A percentile compares a stretch with the other conserved stretches of the same genome.
phyloP scores from a whole-genome alignment of 2,329 filamentous ascomycete species.

The Paecilomyces variotii region DNA sequence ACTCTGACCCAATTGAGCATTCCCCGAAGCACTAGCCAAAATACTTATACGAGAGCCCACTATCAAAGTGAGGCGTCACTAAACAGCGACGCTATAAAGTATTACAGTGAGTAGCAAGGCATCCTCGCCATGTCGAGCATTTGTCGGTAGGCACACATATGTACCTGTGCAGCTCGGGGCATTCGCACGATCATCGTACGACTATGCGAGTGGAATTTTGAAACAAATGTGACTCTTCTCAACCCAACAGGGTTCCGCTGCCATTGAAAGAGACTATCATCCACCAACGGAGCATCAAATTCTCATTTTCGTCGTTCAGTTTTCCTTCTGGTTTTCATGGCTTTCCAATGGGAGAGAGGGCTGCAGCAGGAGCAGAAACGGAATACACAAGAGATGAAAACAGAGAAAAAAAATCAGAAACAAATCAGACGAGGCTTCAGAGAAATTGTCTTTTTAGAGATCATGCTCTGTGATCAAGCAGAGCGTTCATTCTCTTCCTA shows the following conservation, averaged over 20 bases:
- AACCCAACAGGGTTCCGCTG: too few relatives aligned
- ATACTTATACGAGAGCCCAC: background rate
- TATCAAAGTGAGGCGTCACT: background rate
- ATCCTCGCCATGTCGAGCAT: background rate
- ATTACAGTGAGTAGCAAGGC: background rate
- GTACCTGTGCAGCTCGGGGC: too few relatives aligned
- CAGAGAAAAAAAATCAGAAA: background rate
- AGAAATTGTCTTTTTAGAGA: slow-evolving; percentile 32
- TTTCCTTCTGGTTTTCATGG: background rate
- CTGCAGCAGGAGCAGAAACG: background rate
- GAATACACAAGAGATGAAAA: background rate
- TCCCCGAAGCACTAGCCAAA: background rate
- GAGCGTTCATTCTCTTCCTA: slow-evolving; percentile 43
- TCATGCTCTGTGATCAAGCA: slow-evolving; percentile 25
- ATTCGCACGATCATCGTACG: too few relatives aligned
- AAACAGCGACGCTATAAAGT: background rate
- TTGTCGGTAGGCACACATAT: background rate
- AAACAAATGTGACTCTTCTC: too few relatives aligned
- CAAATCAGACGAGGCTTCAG: slow-evolving; percentile 25
- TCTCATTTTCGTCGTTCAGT: background rate
- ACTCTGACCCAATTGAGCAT: background rate
- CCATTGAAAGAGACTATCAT: too few relatives aligned
- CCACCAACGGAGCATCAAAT: background rate
- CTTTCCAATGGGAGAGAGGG: background rate
- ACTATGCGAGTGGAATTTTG: too few relatives aligned